phyloP scores from a whole-genome alignment of 202 grass and related monocot species.

The Zoysia matrella region DNA sequence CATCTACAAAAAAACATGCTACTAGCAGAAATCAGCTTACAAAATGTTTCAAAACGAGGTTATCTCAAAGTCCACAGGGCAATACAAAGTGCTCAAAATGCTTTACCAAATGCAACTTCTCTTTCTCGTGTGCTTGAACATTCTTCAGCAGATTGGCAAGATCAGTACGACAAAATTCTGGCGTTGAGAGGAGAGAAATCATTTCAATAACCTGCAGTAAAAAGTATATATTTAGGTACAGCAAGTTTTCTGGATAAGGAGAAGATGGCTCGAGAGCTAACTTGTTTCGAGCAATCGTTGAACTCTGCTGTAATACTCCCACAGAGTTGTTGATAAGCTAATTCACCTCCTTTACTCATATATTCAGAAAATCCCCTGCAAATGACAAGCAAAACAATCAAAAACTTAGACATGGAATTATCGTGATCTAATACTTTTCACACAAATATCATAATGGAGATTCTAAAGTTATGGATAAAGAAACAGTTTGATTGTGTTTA shows the following conservation, averaged over 20 bases:
- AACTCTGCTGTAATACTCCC: constrained; percentile 73
- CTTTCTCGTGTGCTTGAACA: constrained; percentile 89
- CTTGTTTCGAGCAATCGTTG: constrained; percentile 97
- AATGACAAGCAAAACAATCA: constrained; percentile 6
- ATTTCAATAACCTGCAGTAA: constrained; percentile 79
- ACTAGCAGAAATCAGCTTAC: constrained; percentile 13
- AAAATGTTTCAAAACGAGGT: constrained; percentile 1
- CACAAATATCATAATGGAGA: background rate
- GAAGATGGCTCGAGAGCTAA: constrained; percentile 25
- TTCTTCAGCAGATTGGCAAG: constrained; percentile 78
- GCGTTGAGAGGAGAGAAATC: constrained; percentile 67
- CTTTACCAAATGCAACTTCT: constrained; percentile 86
- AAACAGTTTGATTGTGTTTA: background rate
- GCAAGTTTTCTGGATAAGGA: constrained; percentile 21
- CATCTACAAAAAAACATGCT: background rate
- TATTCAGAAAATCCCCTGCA: constrained; percentile 83
- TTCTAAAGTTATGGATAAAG: background rate
- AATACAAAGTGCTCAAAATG: constrained; percentile 23
- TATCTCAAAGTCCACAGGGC: constrained; percentile 1
- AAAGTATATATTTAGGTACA: constrained; percentile 4
- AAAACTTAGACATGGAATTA: background rate
- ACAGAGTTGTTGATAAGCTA: constrained; percentile 80
- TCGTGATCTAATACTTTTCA: background rate
- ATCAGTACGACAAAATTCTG: constrained; percentile 71
- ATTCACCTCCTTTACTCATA: constrained; percentile 82